Evolutionary conservation across 2,329 filamentous ascomycete genomes (phyloP), one percentile per base, ranked within the genome.

Genomic region (Penicillium griseofulvum): DNA sequence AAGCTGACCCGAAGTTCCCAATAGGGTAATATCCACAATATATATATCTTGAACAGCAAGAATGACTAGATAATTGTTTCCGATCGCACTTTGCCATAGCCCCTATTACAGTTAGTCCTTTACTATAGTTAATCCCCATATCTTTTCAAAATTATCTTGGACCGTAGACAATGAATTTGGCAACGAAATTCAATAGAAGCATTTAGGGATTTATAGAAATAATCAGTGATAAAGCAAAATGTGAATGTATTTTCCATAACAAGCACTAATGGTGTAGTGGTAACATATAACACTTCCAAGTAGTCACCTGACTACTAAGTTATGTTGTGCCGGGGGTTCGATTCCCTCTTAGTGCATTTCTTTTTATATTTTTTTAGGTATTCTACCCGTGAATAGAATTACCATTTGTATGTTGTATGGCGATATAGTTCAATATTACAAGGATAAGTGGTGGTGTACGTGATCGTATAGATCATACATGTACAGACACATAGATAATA

Each of bases 211-310:
- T 22, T 22, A n/a, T 22, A 22, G 22, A 4, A 22, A 2, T 22
- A 22, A 4, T 22, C 1, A 2, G 5, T 5, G 16, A 33, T 45
- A 45, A 0, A 24, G 1, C 1, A 8, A 2, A 3, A 22, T 0
- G 24, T n/a, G 1, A 8, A 0, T n/a, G 0, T 0, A 1, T n/a
- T 1, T 8, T 12, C 5, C 19, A 45, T 8, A 45, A 41, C 4
- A 11, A 50, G 48, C 48, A 50, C 48, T 50, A 50, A 50, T 50
- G 48, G 48, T 50, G 48, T 50, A 50, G 48, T 50, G 48, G 48
- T 50, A 50, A 50, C 48, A 50, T 50, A 50, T 50, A 50, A 50
- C 48, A 50, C 48, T 50, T 50, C 48, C 48, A 50, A 28, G 28
- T 44, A 8, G 14, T 45, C 43, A 33, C 11, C 1, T n/a, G 43